Percentiles rank a stretch among this genome's conserved stretches.
Conservation (phyloP, 176 grass and related monocot species). For the Aegilops umbellulata region DNA sequence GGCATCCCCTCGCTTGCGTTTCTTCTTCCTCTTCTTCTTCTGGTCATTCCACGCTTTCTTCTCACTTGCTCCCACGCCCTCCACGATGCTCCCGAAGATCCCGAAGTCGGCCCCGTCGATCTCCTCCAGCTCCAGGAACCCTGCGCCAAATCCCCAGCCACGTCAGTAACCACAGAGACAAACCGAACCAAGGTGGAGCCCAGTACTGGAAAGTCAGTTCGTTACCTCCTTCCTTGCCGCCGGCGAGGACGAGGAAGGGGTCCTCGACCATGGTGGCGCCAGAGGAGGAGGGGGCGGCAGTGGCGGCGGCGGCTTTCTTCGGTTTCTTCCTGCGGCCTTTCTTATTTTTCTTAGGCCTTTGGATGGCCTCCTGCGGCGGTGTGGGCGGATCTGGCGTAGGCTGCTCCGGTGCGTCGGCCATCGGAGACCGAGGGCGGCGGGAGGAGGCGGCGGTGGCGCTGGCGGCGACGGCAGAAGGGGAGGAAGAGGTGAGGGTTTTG, state of each 20-base stretch:
- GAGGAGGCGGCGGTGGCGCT: not conserved
- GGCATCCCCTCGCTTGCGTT: constrained; percentile 44
- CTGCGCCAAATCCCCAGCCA: constrained; percentile 30
- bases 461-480: not conserved
- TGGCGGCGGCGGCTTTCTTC: constrained; percentile 15
- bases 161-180: not conserved
- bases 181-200: not conserved
- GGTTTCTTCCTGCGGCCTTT: constrained; percentile 10
- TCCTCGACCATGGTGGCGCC: constrained; percentile 41
- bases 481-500: not conserved
- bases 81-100: constrained; percentile 39
- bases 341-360: constrained; percentile 7
- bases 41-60: constrained; percentile 25
- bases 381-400: constrained; percentile 1
- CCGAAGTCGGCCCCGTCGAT: constrained; percentile 76
- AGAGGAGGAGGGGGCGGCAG: not conserved
- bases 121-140: constrained; percentile 91
- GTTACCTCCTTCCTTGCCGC: constrained; percentile 80
- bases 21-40: constrained; percentile 44
- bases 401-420: constrained; percentile 31
- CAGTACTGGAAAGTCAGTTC: not conserved
- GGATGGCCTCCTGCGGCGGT: constrained; percentile 1
- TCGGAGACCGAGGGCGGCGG: not conserved
- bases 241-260: constrained; percentile 64
- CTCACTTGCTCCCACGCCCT: constrained; percentile 22